Base-by-base conservation (phyloP, 805 yeast genomes). In the Saturnispora galanensis region DNA sequence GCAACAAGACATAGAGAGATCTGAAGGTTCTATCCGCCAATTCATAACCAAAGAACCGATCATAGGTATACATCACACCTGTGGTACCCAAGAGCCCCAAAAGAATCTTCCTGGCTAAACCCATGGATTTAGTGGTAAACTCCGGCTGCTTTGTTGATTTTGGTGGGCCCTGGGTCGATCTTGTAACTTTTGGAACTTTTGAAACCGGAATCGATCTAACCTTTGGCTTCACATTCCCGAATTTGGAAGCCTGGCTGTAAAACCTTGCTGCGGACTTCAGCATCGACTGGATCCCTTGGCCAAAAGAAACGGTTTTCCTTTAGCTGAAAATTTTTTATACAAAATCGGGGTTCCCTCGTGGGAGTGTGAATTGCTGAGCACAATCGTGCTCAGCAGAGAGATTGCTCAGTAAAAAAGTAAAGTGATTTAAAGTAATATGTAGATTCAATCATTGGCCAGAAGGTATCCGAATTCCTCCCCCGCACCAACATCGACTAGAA, bases 11-110 rank as follows among this genome's bases (percentile, higher is more conserved):
- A 42, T 60, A 69, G 1, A 77, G 55, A 0, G 86, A 75, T 39
- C 79, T 63, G 1, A 63, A 44, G 0, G 85, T 73, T 50, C 93
- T 66, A 11, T 67, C 55, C 5, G 71, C 50, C 0, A 80, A 68
- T 1, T 81, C 73, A n/a, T 76, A 69, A 37, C 72, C 70, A 44
- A 59, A 52, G 28, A 56, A 51, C 9, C 62, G 56, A 52, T 62
- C 66, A 38, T 57, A 57, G 3, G 47, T 13, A 39, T 58, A 61
- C 3, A 53, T 60, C 2, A 55, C 15, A 2, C 46, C 26, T 3
- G 57, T 52, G 2, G 51, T 17, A 11, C 58, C 56, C 4, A 38
- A 41, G 5, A 53, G n/a, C 31, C 44, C 43, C 41, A 36, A 2
- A 35, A 38, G 3, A 26, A 35, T 3, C 16, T 42, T 46, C 33